Evolutionary conservation across 306 rosid genomes (phyloP), one percentile per base, ranked within the genome.

Genomic region (Cucumis sativus): DNA sequence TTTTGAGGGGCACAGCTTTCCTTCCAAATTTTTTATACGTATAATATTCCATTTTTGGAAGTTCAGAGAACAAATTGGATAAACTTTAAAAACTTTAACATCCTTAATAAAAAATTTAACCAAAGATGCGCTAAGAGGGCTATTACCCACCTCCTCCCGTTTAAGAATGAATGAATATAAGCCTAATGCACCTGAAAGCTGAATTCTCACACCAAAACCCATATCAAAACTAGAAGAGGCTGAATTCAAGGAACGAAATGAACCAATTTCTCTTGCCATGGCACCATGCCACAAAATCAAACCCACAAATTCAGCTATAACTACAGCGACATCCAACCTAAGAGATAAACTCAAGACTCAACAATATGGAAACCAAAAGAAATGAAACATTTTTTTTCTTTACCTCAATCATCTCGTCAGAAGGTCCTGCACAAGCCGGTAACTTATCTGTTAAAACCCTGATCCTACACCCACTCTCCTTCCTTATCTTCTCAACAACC

Each of bases 371-470:
- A 68, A 65, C 37, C 21, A 62, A 45, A 47, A 59, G 17, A 1
- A n/a, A 63, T 28, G 12, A 51, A 61, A n/a, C 57, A 39, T 64
- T 10, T 17, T 37, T 18, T 18, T 63, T 71, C 17, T 79, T 79
- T 84, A 95, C 98, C 99, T 96, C 98, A 45, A 96, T 73, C 76
- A 92, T 86, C 86, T 90, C 97, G 28, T 96, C 99, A 0, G 92
- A 71, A 15, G 89, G 64, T 1, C 83, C 81, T 12, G 92, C 86
- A 69, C 90, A 90, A 65, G 84, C 84, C 0, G 97, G 97, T 82
- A 92, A 76, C 68, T 91, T 88, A 30, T 92, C 98, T 5, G 74
- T 69, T 61, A 86, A 80, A 77, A 87, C 89, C 91, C 92, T 87
- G 86, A 96, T 86, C 83, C 76, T 96, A 76, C 92, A 86, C 5